Percentiles rank a stretch among this genome's conserved stretches.
These are phyloP conservation scores for Westerdykella sp. DNA, from an alignment of 2,329 filamentous ascomycete species.

Conservation along the genomic window DNA sequence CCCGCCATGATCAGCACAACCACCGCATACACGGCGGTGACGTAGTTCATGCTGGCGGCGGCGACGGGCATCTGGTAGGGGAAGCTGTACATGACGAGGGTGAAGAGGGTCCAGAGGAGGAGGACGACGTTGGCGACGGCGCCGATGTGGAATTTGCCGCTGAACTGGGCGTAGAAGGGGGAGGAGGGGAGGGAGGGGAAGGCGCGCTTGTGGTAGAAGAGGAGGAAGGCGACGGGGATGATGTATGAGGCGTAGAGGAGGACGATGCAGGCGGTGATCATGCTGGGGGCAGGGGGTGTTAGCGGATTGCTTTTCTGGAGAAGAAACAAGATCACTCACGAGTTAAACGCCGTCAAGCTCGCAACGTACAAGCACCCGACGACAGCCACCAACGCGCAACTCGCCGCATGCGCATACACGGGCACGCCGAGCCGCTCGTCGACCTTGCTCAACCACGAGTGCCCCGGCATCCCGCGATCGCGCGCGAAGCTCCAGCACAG, in stretches of 20 bases:
- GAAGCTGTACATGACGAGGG: conserved; percentile 44
- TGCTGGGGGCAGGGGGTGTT: conserved; percentile 23
- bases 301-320: neutral
- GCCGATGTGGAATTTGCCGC: conserved; percentile 41
- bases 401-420: conserved; percentile 40
- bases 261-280: conserved; percentile 41
- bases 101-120: conserved; percentile 45
- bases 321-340: conserved; percentile 17
- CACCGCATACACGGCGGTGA: conserved; percentile 20
- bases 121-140: conserved; percentile 41
- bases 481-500: conserved; percentile 50
- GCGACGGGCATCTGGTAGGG: conserved; percentile 27
- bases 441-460: conserved; percentile 38
- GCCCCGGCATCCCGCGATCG: conserved; percentile 45
- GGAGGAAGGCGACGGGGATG: conserved; percentile 42
- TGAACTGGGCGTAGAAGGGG: conserved; percentile 36
- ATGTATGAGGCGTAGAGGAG: conserved; percentile 36
- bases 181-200: neutral
- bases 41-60: conserved; percentile 28
- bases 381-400: conserved; percentile 41
- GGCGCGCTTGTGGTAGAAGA: conserved; percentile 32
- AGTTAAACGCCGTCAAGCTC: conserved; percentile 39
- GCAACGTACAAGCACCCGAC: conserved; percentile 44
- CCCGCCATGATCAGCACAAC: conserved; percentile 22
- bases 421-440: conserved; percentile 41